Conservation (phyloP, 331 rosid genomes). For the Rosa hybrid region DNA sequence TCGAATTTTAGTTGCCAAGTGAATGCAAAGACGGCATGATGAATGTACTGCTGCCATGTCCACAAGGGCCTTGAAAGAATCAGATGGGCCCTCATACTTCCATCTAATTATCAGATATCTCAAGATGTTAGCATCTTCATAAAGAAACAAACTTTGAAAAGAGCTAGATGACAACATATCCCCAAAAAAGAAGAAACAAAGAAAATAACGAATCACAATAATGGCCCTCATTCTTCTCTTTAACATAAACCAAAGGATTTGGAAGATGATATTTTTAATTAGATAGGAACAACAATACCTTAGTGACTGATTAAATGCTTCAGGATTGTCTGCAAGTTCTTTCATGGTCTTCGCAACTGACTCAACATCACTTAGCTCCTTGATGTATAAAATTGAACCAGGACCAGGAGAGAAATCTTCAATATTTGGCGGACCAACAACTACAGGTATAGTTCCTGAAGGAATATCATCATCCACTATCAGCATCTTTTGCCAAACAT, state of each 20-base stretch:
- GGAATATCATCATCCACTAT: conserved; percentile 21
- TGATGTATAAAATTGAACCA: conserved; percentile 75
- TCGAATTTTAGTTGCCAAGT: conserved; percentile 71
- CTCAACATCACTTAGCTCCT: conserved; percentile 61
- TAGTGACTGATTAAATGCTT: conserved; percentile 75
- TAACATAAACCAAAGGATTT: not conserved
- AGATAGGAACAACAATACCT: conserved; percentile 46
- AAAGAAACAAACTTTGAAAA: not conserved
- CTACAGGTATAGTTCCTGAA: conserved; percentile 87
- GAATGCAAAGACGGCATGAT: conserved; percentile 98
- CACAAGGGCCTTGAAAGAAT: conserved; percentile 94
- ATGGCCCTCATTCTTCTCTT: not conserved
- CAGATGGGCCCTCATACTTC: conserved; percentile 98
- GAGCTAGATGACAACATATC: not conserved
- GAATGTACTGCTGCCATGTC: conserved; percentile 99
- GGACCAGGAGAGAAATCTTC: conserved; percentile 81
- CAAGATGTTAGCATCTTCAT: not conserved
- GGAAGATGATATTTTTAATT: conserved; percentile 1
- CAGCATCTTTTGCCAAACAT: conserved; percentile 15
- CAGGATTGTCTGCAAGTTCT: conserved; percentile 70
- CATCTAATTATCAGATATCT: conserved; percentile 59
- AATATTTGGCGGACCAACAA: conserved; percentile 93
- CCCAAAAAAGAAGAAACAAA: not conserved
- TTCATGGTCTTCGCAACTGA: conserved; percentile 73
- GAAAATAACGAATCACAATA: not conserved